Percentiles rank a stretch among this genome's conserved stretches.
Conservation (phyloP, 129 eudicot species). For the Helianthus annuus region HanXRQr2.0-SUNRISE NC_035437.2:12375002-12375501, state of each 20-base stretch:
- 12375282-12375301: constrained; percentile 84
- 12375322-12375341: constrained; percentile 68
- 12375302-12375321: constrained; percentile 75
- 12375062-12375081: constrained; percentile 68
- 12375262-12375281: constrained; percentile 77
- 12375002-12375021: neutral
- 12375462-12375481: constrained; percentile 88
- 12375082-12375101: constrained; percentile 94
- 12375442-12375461: constrained; percentile 76
- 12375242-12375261: constrained; percentile 94
- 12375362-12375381: constrained; percentile 13
- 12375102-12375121: constrained; percentile 99
- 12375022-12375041: neutral
- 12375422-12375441: constrained; percentile 46
- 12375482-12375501: constrained; percentile 80
- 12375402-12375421: neutral
- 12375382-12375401: neutral
- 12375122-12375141: constrained; percentile 95
- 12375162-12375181: constrained; percentile 84
- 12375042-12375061: neutral
- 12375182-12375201: neutral
- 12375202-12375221: neutral
- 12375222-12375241: constrained; percentile 2
- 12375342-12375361: constrained; percentile 43
- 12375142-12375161: constrained; percentile 99